Conservation (phyloP, 371 early-diverging fungal genomes). For the Mortierella sp. region DNA sequence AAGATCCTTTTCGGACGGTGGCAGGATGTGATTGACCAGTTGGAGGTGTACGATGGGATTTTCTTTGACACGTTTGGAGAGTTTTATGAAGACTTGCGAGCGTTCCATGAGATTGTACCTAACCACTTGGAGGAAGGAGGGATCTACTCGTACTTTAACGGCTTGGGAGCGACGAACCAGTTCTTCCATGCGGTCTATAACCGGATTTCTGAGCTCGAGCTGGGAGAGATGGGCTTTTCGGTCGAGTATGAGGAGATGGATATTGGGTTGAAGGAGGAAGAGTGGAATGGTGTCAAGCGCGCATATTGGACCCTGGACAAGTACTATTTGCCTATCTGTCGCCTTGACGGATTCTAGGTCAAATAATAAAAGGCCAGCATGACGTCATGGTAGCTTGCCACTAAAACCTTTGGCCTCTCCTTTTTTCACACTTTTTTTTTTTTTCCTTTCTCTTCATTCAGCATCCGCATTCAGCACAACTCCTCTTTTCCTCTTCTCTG, state of each 20-base stretch:
- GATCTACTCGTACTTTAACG: slow-evolving; percentile 95
- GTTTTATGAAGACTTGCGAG: slow-evolving; percentile 89
- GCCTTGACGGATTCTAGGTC: slow-evolving; percentile 43
- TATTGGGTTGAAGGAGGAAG: slow-evolving; percentile 82
- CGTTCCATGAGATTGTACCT: slow-evolving; percentile 89
- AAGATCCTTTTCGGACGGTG: slow-evolving; percentile 92
- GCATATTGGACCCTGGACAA: slow-evolving; percentile 87
- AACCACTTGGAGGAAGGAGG: slow-evolving; percentile 84
- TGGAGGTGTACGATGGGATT: slow-evolving; percentile 87
- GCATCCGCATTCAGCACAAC: slow-evolving; percentile 12
- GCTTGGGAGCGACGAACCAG: slow-evolving; percentile 91
- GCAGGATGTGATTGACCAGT: slow-evolving; percentile 89
- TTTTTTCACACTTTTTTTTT: background rate
- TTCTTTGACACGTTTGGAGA: slow-evolving; percentile 97
- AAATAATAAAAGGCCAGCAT: background rate
- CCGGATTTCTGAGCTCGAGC: slow-evolving; percentile 85
- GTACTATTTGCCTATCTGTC: slow-evolving; percentile 85
- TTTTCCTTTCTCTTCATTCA: slow-evolving; percentile 15
- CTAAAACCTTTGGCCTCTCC: background rate
- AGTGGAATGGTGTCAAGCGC: slow-evolving; percentile 93
- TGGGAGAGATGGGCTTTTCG: slow-evolving; percentile 81
- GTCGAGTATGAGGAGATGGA: slow-evolving; percentile 81
- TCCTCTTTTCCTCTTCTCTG: background rate
- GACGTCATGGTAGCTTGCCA: background rate
- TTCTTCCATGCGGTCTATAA: slow-evolving; percentile 97